Conservation (phyloP, 805 yeast species). For the Metschnikowia bowlesiae region DNA sequence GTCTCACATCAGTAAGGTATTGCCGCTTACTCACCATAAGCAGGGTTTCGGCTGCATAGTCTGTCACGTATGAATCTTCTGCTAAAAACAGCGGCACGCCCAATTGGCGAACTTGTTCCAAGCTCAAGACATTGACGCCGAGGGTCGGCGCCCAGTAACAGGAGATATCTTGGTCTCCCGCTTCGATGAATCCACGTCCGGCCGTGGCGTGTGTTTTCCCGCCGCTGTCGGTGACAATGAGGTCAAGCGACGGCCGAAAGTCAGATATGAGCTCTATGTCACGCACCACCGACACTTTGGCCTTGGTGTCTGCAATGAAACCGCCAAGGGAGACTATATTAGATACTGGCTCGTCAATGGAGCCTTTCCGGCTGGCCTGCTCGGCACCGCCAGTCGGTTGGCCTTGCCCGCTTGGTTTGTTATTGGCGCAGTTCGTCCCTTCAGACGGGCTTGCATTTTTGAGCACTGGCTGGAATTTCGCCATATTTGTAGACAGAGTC, state of each 20-base stretch:
- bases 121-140: background rate
- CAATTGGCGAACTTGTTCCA: background rate
- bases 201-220: background rate
- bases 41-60: background rate
- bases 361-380: background rate
- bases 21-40: background rate
- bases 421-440: too few species aligned
- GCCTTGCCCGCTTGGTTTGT: too few species aligned
- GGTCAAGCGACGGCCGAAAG: background rate
- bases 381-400: too few species aligned
- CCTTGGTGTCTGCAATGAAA: background rate
- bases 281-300: background rate
- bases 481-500: too few species aligned
- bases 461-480: too few species aligned
- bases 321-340: background rate
- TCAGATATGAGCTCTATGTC: background rate
- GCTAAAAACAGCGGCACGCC: background rate
- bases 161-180: background rate
- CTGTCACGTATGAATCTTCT: background rate
- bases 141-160: background rate
- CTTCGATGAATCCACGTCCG: background rate
- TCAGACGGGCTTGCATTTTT: too few species aligned
- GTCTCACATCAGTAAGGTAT: background rate
- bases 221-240: background rate
- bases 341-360: background rate